Conservation (phyloP, 768 basidiomycete species). For the Trametopsis cervina region DNA sequence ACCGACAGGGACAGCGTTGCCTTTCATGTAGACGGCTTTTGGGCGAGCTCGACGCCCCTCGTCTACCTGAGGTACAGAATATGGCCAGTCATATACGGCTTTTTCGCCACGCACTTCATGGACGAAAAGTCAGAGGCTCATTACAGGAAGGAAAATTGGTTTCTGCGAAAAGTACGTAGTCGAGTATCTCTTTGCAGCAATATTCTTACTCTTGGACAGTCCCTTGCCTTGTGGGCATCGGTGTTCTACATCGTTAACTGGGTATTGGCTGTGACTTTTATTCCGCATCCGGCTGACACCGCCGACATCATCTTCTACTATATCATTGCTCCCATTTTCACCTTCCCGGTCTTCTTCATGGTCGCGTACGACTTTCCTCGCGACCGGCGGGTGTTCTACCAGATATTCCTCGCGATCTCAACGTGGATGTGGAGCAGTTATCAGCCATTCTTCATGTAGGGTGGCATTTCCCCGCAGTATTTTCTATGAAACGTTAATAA, state of each 20-base stretch:
- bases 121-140: conserved; percentile 49
- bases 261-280: conserved; percentile 50
- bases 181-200: neutral
- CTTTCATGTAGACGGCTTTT: conserved; percentile 26
- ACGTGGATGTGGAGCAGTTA: conserved; percentile 63
- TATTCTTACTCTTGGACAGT: too few species aligned
- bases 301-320: conserved; percentile 60
- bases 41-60: conserved; percentile 26
- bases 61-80: conserved; percentile 46
- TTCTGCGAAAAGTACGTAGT: conserved; percentile 47
- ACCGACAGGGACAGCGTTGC: conserved; percentile 29
- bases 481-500: neutral
- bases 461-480: conserved; percentile 8
- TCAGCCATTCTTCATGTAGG: conserved; percentile 43
- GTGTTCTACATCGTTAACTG: conserved; percentile 64
- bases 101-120: conserved; percentile 53
- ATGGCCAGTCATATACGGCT: conserved; percentile 46
- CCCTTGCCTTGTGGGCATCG: conserved; percentile 57
- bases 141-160: conserved; percentile 65
- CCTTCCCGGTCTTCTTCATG: conserved; percentile 55
- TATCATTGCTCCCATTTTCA: conserved; percentile 52
- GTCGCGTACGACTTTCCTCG: conserved; percentile 70
- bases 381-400: conserved; percentile 51
- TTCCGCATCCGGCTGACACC: conserved; percentile 35
- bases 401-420: conserved; percentile 45